These are phyloP conservation scores for Tremella mesenterica DNA, from an alignment of 768 basidiomycete genomes.

Conservation along the genomic window DNA sequence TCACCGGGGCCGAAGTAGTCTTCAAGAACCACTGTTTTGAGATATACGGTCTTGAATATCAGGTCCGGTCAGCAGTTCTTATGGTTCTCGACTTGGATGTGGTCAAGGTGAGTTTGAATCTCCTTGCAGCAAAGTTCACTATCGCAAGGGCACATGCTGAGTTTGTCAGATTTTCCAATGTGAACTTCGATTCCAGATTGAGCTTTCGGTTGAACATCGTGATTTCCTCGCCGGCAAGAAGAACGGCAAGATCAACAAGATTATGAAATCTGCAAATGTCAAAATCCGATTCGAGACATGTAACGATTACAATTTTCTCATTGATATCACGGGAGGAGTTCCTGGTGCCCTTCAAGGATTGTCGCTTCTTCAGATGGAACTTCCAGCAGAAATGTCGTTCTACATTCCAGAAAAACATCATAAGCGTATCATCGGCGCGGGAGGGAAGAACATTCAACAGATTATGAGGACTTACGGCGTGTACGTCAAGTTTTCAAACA, in stretches of 20 bases:
- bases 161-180: constrained; percentile 71
- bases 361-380: constrained; percentile 82
- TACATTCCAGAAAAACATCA: constrained; percentile 97
- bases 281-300: constrained; percentile 99
- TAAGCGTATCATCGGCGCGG: constrained; percentile 97
- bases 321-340: constrained; percentile 80
- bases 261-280: constrained; percentile 93
- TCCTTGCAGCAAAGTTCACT: neutral
- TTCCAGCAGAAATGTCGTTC: constrained; percentile 98
- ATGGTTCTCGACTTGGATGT: constrained; percentile 86
- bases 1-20: constrained; percentile 85
- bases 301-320: constrained; percentile 80
- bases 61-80: constrained; percentile 74
- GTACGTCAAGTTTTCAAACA: constrained; percentile 97
- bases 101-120: constrained; percentile 58
- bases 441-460: constrained; percentile 92
- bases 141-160: neutral
- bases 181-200: constrained; percentile 96
- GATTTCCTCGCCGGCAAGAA: constrained; percentile 99
- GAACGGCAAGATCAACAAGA: constrained; percentile 99
- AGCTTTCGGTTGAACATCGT: constrained; percentile 92
- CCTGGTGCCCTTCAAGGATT: constrained; percentile 78
- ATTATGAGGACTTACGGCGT: constrained; percentile 99
- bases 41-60: constrained; percentile 84
- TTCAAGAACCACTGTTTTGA: constrained; percentile 98